Percentiles rank a stretch among this genome's conserved stretches.
phyloP scores from a whole-genome alignment of 1,139 yeast species.

The Hanseniaspora uvarum region DNA sequence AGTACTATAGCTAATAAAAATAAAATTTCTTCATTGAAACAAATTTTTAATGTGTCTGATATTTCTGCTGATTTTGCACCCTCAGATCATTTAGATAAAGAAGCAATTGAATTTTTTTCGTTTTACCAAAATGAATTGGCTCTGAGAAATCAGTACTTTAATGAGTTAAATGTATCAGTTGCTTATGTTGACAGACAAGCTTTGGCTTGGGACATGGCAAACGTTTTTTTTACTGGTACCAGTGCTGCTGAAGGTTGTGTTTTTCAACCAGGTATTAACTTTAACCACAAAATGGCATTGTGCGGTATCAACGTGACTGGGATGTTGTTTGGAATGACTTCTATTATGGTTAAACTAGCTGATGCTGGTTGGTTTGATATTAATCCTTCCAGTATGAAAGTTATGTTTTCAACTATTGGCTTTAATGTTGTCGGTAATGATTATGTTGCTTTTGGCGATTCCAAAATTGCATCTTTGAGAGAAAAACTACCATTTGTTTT shows the following conservation, averaged over 20 bases:
- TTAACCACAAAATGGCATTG: not conserved
- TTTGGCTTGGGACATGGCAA: constrained; percentile 10
- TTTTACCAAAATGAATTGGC: not conserved
- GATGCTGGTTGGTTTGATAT: constrained; percentile 4
- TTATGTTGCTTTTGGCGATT: not conserved
- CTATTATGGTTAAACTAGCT: not conserved
- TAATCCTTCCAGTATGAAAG: not conserved
- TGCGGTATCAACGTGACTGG: constrained; percentile 12
- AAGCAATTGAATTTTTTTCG: not conserved
- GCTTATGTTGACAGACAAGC: not conserved
- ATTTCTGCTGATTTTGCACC: not conserved
- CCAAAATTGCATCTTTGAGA: not conserved
- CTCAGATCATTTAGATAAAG: not conserved
- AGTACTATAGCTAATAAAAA: not conserved
- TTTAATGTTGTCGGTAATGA: not conserved
- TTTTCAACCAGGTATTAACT: not conserved
- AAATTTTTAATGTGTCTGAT: not conserved
- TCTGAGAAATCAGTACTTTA: not conserved
- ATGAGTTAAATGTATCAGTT: not conserved
- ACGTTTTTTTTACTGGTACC: constrained; percentile 11
- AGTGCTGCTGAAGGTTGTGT: constrained; percentile 7
- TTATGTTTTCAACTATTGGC: not conserved
- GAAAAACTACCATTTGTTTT: constrained; percentile 1
- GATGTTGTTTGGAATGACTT: constrained; percentile 3
- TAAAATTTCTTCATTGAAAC: not conserved